These are phyloP conservation scores for Hysterangium stoloniferum DNA, from an alignment of 768 basidiomycete genomes.

Conservation along the genomic window DNA sequence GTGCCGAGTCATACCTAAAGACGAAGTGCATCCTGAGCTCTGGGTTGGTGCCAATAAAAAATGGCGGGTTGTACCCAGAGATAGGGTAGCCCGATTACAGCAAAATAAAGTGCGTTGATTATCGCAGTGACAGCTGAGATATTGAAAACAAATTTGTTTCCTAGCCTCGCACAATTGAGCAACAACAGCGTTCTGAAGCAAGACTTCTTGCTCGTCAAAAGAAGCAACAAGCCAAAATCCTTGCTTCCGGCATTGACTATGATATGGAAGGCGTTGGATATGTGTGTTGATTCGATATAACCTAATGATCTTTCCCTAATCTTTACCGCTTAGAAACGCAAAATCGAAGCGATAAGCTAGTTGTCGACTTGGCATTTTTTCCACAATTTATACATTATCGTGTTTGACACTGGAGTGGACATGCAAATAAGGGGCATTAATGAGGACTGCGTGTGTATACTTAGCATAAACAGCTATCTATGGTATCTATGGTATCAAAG, in stretches of 20 bases:
- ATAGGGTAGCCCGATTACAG: slow-evolving; percentile 57
- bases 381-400: not conserved
- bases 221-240: slow-evolving; percentile 70
- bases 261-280: slow-evolving; percentile 77
- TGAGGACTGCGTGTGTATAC: no score
- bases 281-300: no score
- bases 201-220: slow-evolving; percentile 72
- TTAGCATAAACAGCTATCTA: no score
- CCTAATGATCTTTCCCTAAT: no score
- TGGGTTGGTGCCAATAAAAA: slow-evolving; percentile 98
- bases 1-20: slow-evolving; percentile 85
- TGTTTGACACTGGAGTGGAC: not conserved
- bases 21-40: slow-evolving; percentile 84
- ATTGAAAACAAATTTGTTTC: no score
- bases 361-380: not conserved
- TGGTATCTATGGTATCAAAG: no score
- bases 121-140: not conserved
- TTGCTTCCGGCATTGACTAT: slow-evolving; percentile 78
- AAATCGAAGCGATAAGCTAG: not conserved
- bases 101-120: slow-evolving; percentile 68
- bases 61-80: slow-evolving; percentile 70
- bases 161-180: slow-evolving; percentile 66
- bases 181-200: slow-evolving; percentile 55
- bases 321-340: no score
- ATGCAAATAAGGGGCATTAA: no score